Conservation (phyloP, 2,329 filamentous ascomycete genomes). For the Ilyonectria robusta region DNA sequence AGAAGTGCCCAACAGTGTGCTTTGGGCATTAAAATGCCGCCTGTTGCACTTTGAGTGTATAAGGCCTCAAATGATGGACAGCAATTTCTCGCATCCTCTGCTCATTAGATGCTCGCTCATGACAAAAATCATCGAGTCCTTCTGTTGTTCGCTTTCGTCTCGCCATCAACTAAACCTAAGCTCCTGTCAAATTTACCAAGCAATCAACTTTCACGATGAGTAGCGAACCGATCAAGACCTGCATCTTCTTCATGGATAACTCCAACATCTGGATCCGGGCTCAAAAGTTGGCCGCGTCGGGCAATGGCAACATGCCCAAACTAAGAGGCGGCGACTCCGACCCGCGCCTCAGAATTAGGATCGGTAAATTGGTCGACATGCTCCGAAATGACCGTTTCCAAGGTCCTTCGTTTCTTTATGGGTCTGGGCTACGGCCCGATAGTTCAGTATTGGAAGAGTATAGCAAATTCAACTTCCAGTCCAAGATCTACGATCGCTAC, state of each 20-base stretch:
- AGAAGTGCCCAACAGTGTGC: not conserved
- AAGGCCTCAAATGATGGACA: not conserved
- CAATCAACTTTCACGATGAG: not conserved
- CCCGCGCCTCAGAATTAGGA: constrained; percentile 40
- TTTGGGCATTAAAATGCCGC: not conserved
- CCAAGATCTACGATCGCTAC: constrained; percentile 39
- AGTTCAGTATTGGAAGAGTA: constrained; percentile 42
- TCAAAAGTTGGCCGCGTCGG: constrained; percentile 14
- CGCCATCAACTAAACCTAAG: no score
- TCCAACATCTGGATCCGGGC: constrained; percentile 16
- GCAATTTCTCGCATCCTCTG: not conserved
- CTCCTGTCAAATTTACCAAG: not conserved
- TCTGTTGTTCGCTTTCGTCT: not conserved
- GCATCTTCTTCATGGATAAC: constrained; percentile 9
- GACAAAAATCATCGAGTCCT: not conserved
- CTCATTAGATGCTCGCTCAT: not conserved
- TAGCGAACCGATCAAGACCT: not conserved
- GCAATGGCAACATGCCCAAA: constrained; percentile 37
- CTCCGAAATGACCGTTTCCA: constrained; percentile 34
- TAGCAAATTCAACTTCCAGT: constrained; percentile 32
- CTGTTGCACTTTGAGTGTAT: not conserved
- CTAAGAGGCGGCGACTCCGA: constrained; percentile 41
- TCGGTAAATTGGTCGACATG: constrained; percentile 35
- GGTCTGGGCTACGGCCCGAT: constrained; percentile 46
- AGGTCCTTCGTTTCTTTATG: constrained; percentile 40